These are phyloP conservation scores for Fomitopsis schrenkii DNA, from an alignment of 1,284 basidiomycete genomes.

Conservation along the genomic window DNA sequence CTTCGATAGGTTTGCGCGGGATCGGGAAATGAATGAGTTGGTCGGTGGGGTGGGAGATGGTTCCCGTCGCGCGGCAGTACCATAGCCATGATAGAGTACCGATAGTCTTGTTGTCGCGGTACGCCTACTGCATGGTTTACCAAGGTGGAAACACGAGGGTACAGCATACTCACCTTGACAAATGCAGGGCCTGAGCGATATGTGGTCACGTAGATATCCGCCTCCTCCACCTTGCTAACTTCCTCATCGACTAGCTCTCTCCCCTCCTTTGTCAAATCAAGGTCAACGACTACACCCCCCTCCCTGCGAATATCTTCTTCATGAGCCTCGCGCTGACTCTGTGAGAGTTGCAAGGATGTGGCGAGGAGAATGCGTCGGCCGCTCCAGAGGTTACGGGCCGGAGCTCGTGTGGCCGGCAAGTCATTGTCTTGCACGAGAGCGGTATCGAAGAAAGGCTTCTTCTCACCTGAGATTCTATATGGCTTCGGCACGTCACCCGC, in stretches of 20 bases:
- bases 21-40: conserved; percentile 58
- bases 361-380: conserved; percentile 59
- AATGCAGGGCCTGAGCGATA: conserved; percentile 68
- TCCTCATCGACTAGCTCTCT: conserved; percentile 32
- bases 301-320: conserved; percentile 52
- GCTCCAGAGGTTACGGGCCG: conserved; percentile 35
- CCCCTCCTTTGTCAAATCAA: conserved; percentile 17
- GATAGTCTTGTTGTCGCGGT: conserved; percentile 55
- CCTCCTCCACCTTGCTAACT: conserved; percentile 36
- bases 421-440: conserved; percentile 22
- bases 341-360: conserved; percentile 46
- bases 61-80: conserved; percentile 63
- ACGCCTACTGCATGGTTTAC: conserved; percentile 40
- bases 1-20: conserved; percentile 36
- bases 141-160: background rate
- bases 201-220: conserved; percentile 68
- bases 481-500: conserved; percentile 15
- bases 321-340: conserved; percentile 47
- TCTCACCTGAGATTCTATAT: conserved; percentile 33
- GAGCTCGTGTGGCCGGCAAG: conserved; percentile 14
- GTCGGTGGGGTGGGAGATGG: conserved; percentile 63
- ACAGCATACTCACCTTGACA: conserved; percentile 41
- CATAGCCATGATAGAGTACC: conserved; percentile 83
- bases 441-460: conserved; percentile 42
- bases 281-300: conserved; percentile 50